A percentile compares a stretch with the other conserved stretches of the same genome.
These are phyloP conservation scores for Lachnellula arida DNA, from an alignment of 2,329 filamentous ascomycete genomes.

Conservation along the genomic window DNA sequence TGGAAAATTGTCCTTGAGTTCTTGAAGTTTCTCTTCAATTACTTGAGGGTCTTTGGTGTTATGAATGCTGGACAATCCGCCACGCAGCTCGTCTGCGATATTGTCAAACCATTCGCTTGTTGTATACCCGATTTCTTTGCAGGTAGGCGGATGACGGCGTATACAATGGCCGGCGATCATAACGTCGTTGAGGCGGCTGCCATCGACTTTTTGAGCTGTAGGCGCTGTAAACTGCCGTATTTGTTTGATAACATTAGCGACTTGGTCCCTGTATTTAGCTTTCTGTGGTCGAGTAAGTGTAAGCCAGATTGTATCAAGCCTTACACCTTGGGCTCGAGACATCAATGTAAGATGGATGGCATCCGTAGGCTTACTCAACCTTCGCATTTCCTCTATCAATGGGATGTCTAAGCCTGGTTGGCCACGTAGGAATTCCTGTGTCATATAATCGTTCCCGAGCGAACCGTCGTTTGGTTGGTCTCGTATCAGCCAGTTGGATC, in stretches of 20 bases:
- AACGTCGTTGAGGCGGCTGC: slow-evolving; percentile 3
- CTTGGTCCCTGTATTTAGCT: slow-evolving; percentile 6
- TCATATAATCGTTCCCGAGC: slow-evolving; percentile 4
- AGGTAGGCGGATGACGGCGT: slow-evolving; percentile 3
- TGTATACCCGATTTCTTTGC: slow-evolving; percentile 12
- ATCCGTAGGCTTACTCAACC: slow-evolving; percentile 11
- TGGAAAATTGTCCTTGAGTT: slow-evolving; percentile 6
- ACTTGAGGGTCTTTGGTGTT: slow-evolving; percentile 6
- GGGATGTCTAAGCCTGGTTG: slow-evolving; percentile 7
- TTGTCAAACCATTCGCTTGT: slow-evolving; percentile 14
- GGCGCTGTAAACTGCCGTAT: slow-evolving; percentile 12
- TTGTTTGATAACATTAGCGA: slow-evolving; percentile 5
- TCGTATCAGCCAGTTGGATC: slow-evolving; percentile 1
- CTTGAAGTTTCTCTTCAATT: slow-evolving; percentile 9
- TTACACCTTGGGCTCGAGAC: slow-evolving; percentile 12
- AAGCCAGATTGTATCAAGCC: slow-evolving; percentile 9
- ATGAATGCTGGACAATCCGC: slow-evolving; percentile 6
- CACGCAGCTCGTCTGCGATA: slow-evolving; percentile 10
- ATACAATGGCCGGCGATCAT: slow-evolving; percentile 8
- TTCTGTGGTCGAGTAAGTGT: slow-evolving; percentile 8
- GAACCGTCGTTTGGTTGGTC: slow-evolving; percentile 6
- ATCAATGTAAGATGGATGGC: slow-evolving; percentile 10
- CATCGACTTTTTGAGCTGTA: slow-evolving; percentile 10
- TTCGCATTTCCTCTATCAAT: slow-evolving; percentile 11
- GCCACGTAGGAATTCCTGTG: slow-evolving; percentile 3